phyloP scores from a whole-genome alignment of 495 filamentous ascomycete species.

The Chaetomium tenue region DNA sequence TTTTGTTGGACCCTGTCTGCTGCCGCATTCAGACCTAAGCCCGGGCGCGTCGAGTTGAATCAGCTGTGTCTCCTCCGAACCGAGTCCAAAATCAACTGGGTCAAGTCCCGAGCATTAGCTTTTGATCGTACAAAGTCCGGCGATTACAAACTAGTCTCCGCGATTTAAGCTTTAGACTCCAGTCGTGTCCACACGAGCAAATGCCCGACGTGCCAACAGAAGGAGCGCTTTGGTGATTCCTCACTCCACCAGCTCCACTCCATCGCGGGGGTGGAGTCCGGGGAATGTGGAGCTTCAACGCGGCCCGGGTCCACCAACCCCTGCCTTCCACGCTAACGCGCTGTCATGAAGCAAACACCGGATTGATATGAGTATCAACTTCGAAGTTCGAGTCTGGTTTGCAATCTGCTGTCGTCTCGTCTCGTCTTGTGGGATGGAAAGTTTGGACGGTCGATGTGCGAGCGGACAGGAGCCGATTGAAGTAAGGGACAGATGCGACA shows the following conservation, averaged over 20 bases:
- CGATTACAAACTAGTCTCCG: not conserved
- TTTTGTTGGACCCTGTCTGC: no score
- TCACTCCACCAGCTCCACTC: slow-evolving; percentile 27
- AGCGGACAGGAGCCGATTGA: no score
- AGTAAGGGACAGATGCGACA: not conserved
- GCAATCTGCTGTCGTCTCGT: not conserved
- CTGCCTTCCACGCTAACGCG: slow-evolving; percentile 12
- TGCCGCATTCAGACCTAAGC: no score
- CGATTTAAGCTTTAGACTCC: not conserved
- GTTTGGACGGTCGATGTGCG: not conserved
- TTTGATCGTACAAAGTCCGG: not conserved
- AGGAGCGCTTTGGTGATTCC: slow-evolving; percentile 18
- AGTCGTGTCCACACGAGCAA: not conserved
- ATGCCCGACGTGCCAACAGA: not conserved
- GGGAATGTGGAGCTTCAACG: slow-evolving; percentile 31
- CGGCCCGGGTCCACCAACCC: slow-evolving; percentile 18
- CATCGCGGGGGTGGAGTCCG: slow-evolving; percentile 32
- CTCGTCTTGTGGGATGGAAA: not conserved
- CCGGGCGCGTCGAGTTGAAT: no score
- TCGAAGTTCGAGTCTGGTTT: not conserved
- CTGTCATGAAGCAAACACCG: not conserved
- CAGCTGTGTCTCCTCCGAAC: not conserved
- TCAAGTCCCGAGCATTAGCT: not conserved
- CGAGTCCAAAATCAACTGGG: not conserved
- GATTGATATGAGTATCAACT: slow-evolving; percentile 21